These are phyloP conservation scores for Castanopsis chinensis DNA, from an alignment of 306 rosid species.

Conservation along the genomic window DNA sequence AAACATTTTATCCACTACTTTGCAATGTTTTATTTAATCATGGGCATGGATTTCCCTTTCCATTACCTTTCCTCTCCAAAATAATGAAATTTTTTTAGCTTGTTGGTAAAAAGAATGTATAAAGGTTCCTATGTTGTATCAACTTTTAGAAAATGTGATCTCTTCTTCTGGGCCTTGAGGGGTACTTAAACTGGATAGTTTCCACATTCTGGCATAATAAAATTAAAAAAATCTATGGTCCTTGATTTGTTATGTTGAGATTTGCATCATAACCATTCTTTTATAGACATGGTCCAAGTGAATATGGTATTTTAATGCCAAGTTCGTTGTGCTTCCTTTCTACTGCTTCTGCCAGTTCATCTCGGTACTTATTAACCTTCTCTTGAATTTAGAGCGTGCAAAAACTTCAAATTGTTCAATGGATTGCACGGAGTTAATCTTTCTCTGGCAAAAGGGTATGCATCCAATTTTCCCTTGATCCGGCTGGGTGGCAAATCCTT, in stretches of 20 bases:
- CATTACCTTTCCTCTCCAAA: neutral
- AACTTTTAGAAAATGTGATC: neutral
- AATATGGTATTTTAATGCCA: neutral
- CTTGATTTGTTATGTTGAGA: neutral
- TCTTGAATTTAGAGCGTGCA: constrained; percentile 41
- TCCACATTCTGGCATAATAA: neutral
- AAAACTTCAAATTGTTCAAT: constrained; percentile 41
- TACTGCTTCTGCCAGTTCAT: neutral
- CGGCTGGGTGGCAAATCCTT: constrained; percentile 39
- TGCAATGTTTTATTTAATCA: neutral
- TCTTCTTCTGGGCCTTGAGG: neutral
- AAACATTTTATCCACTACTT: neutral
- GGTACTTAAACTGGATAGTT: neutral
- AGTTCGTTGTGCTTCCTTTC: neutral
- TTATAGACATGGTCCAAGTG: neutral
- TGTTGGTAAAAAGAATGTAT: neutral
- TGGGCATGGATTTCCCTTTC: neutral
- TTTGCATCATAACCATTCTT: constrained; percentile 7
- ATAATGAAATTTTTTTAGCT: neutral
- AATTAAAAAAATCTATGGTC: neutral
- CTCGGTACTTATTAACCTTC: neutral
- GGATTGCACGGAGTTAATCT: constrained; percentile 27
- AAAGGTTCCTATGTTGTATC: neutral
- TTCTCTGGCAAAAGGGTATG: constrained; percentile 13
- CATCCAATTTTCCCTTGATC: constrained; percentile 32